These are phyloP conservation scores for Diutina scorzettiae DNA, from an alignment of 1,139 yeast species.

Conservation along the genomic window DNA sequence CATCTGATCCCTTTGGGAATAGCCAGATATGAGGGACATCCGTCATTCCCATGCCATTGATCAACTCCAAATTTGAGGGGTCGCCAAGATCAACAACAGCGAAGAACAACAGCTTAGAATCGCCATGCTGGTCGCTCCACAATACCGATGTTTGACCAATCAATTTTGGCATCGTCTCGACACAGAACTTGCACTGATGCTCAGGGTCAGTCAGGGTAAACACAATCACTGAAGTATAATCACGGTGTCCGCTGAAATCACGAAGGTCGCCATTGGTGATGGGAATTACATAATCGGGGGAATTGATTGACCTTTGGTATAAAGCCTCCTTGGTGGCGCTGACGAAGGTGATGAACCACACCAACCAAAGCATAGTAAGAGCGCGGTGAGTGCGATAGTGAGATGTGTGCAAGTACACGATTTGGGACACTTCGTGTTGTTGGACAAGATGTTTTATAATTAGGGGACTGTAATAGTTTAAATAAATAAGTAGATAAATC, in stretches of 20 bases:
- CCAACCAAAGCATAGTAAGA: not conserved
- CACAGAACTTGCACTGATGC: constrained; percentile 31
- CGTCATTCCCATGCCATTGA: constrained; percentile 27
- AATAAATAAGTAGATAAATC: no score
- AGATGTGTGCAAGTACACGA: no score
- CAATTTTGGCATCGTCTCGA: constrained; percentile 21
- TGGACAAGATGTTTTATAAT: no score
- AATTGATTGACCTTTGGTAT: not conserved
- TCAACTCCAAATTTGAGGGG: constrained; percentile 21
- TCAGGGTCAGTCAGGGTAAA: constrained; percentile 30
- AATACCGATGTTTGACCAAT: constrained; percentile 29
- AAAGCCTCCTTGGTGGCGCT: not conserved
- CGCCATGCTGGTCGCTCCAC: constrained; percentile 31
- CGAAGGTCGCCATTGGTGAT: not conserved
- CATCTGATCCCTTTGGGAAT: constrained; percentile 25
- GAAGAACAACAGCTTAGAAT: constrained; percentile 29
- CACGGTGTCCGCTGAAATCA: constrained; percentile 12
- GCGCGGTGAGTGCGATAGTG: no score
- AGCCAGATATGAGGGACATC: constrained; percentile 57
- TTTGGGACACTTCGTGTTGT: no score
- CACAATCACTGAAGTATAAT: constrained; percentile 28
- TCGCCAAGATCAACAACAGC: constrained; percentile 39
- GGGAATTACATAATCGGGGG: not conserved
- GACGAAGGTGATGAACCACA: not conserved
- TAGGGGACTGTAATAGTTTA: no score